Evolutionary conservation across 2,329 filamentous ascomycete species (phyloP), one percentile per base, ranked within the genome.

Genomic region (Apiospora saccharicola): DNA sequence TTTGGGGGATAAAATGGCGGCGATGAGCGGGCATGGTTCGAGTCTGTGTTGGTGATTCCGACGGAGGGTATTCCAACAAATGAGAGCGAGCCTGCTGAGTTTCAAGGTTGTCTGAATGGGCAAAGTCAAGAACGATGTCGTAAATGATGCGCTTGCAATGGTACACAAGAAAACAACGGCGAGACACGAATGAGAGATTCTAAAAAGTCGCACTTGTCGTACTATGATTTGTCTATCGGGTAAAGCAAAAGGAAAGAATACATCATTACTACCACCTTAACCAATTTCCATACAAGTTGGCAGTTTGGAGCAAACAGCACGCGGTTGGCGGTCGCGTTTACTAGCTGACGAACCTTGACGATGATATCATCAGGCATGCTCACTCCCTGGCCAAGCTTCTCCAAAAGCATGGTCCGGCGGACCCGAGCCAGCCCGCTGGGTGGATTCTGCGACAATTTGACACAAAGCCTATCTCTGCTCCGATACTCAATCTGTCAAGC

Each of bases 331-430:
- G 57, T 64, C 57, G 57, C 57, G 53, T 41, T 37, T 37, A 61
- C 53, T 61, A 34, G 34, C n/a, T 49, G 46, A n/a, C 34, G 30
- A 41, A 24, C 57, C 57, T 12, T 41, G 57, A 22, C 34, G 57
- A 64, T 64, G 57, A 64, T 64, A 64, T 64, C 57, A 64, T 64
- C 57, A 64, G 22, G 22, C 57, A 64, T 64, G 30, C 19, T 30
- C 13, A 64, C 19, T 37, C 57, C 22, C 24, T 16, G 30, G 3
- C 57, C 30, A 64, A 41, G 19, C 19, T 64, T 10, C 57, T n/a
- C 30, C 57, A 4, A 51, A 30, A 61, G 30, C 53, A 22, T 61
- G 30, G 53, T 6, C 53, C 53, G 53, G 19, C 30, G 26, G 53
- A 61, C 7, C 13, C 53, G 53, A 34, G 1, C 19, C 57, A n/a